Conservation (phyloP, 805 yeast species). For the Starmerella roubikii region DNA sequence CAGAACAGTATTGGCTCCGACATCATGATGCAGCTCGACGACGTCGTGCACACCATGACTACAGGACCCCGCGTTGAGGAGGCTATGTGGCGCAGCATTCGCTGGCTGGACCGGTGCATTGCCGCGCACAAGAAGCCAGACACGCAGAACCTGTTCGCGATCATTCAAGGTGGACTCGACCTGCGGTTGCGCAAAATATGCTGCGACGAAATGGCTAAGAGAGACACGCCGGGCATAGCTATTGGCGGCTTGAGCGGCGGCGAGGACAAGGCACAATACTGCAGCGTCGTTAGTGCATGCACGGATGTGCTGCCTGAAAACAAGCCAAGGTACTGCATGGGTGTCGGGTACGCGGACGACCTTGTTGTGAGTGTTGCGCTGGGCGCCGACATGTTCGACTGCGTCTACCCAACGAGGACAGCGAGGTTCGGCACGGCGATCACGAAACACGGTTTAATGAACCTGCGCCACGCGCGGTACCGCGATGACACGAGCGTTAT, state of each 20-base stretch:
- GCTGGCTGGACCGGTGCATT: constrained; percentile 35
- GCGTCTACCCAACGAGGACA: constrained; percentile 35
- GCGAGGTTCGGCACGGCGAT: constrained; percentile 34
- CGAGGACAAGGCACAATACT: constrained; percentile 31
- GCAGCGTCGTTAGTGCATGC: constrained; percentile 30
- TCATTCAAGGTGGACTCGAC: constrained; percentile 36
- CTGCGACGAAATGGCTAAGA: constrained; percentile 31
- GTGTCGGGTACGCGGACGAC: constrained; percentile 37
- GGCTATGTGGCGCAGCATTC: constrained; percentile 32
- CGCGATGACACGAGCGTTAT: constrained; percentile 28
- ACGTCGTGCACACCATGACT: constrained; percentile 33
- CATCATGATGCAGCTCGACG: constrained; percentile 37
- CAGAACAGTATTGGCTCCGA: constrained; percentile 35
- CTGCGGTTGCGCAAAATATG: constrained; percentile 28
- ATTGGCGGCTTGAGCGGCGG: constrained; percentile 38
- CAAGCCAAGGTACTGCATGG: constrained; percentile 36
- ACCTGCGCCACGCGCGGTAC: constrained; percentile 26
- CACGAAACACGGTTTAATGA: constrained; percentile 28
- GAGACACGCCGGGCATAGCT: constrained; percentile 36
- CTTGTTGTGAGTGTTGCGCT: constrained; percentile 34
- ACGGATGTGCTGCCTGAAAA: constrained; percentile 30
- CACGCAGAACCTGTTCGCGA: constrained; percentile 32
- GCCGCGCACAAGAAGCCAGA: constrained; percentile 33
- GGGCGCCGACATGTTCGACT: constrained; percentile 36
- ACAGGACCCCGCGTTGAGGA: constrained; percentile 34